Evolutionary conservation across 202 grass and related monocot genomes (phyloP).

Genomic region (Musa balbisiana): DNA sequence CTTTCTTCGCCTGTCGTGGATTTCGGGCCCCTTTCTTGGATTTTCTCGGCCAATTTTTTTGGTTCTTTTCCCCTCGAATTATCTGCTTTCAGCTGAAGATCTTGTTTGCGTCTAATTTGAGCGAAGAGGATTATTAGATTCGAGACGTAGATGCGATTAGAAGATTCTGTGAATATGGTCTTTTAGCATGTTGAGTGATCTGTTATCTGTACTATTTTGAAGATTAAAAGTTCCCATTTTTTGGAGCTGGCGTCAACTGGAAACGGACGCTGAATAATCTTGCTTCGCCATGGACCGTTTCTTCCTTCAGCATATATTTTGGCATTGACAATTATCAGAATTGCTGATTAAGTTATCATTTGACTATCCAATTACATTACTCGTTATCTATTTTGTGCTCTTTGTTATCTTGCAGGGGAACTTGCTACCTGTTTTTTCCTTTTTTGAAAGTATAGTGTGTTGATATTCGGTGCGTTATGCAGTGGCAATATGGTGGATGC

Average conservation of each 20-base stretch:
- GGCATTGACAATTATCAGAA: neutral
- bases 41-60: neutral
- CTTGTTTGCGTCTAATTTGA: neutral
- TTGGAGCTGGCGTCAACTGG: neutral
- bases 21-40: neutral
- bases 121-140: neutral
- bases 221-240: neutral
- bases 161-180: neutral
- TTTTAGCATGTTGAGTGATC: neutral
- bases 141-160: neutral
- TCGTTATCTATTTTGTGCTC: neutral
- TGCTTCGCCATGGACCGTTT: neutral
- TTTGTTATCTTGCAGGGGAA: neutral
- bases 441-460: neutral
- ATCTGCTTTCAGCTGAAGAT: neutral
- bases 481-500: constrained; percentile 99
- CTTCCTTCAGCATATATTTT: neutral
- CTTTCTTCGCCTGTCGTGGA: neutral
- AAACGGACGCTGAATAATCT: neutral
- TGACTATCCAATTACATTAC: neutral
- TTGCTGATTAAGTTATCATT: neutral
- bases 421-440: neutral
- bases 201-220: neutral
- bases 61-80: neutral
- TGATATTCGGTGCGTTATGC: neutral